Evolutionary conservation across 2,329 filamentous ascomycete genomes (phyloP), one percentile per base, ranked within the genome.

Genomic region (Rosellinia necatrix): DNA sequence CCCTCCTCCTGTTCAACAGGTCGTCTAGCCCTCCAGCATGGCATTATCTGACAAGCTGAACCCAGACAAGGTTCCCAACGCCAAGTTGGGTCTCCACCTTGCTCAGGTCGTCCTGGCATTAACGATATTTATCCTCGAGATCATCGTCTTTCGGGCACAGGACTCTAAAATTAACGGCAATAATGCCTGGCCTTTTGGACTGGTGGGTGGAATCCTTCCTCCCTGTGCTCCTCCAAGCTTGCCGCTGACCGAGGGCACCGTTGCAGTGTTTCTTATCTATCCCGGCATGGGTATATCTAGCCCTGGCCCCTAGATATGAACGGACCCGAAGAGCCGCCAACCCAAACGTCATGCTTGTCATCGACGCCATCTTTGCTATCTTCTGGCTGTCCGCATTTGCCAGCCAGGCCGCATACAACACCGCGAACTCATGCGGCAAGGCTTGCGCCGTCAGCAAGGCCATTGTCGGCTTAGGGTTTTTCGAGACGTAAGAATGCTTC

Each of bases 331-430:
- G 78, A 60, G 76, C 85, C 49, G 86, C 85, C 47, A 76, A 87
- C 56, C 83, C 85, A 2, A 81, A 84, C 62, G 85, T 78, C 58
- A 84, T 89, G 78, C 73, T 84, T 21, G 74, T 72, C 7, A 75
- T 87, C 27, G 86, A 89, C 66, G 71, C 71, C n/a, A 34, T 84
- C 54, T 86, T 80, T 67, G 74, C 76, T 66, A 70, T 89, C 62
- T 72, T 88, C 59, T 89, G 86, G 85, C 75, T 89, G 38, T 86
- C 85, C 2, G 86, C 81, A 15, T 89, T 88, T 68, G 81, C 86
- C 25, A 80, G 83, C 15, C 83, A 88, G 67, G 85, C 86, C 2
- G 78, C 82, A 7, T 88, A 83, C 73, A 88, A 88, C 72, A 76
- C 78, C 3, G 75, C 76, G 19, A 77, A 76, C 56, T 72, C 76